phyloP scores from a whole-genome alignment of 768 basidiomycete genomes.

The Mycena rosella region DNA sequence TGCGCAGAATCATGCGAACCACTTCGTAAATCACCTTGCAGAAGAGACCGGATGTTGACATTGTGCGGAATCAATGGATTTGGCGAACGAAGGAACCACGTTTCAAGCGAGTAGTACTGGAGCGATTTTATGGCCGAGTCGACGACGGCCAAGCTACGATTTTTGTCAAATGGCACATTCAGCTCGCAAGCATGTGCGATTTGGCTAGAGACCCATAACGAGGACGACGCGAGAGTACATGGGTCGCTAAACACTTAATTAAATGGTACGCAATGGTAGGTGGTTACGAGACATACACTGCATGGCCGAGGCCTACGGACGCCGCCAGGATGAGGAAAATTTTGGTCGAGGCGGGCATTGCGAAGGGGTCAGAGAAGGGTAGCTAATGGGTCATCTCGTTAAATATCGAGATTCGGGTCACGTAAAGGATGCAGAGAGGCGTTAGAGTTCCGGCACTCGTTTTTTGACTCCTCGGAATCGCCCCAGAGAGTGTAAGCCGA shows the following conservation, averaged over 20 bases:
- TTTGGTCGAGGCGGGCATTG: not conserved
- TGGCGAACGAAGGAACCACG: constrained; percentile 33
- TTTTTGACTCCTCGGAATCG: too few relatives aligned
- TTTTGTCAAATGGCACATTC: constrained; percentile 28
- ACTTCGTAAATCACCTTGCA: constrained; percentile 9
- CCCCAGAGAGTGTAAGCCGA: too few relatives aligned
- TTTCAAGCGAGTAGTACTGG: constrained; percentile 35
- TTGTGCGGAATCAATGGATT: constrained; percentile 39
- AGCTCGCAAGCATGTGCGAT: constrained; percentile 36
- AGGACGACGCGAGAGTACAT: constrained; percentile 28
- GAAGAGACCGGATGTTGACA: constrained; percentile 38
- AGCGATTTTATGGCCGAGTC: constrained; percentile 33
- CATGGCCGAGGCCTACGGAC: not conserved
- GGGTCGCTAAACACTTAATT: constrained; percentile 13
- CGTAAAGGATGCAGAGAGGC: not conserved
- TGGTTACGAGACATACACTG: constrained; percentile 8
- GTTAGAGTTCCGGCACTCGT: not conserved
- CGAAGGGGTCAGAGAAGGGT: constrained; percentile 15
- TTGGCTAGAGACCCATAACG: constrained; percentile 32
- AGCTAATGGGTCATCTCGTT: constrained; percentile 6
- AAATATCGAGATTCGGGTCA: constrained; percentile 6
- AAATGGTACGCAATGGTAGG: not conserved
- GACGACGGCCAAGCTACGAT: constrained; percentile 25
- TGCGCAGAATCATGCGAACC: not conserved
- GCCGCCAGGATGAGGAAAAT: constrained; percentile 4